phyloP scores from a whole-genome alignment of 1,284 basidiomycete genomes.

The Flammula alnicola region DNA sequence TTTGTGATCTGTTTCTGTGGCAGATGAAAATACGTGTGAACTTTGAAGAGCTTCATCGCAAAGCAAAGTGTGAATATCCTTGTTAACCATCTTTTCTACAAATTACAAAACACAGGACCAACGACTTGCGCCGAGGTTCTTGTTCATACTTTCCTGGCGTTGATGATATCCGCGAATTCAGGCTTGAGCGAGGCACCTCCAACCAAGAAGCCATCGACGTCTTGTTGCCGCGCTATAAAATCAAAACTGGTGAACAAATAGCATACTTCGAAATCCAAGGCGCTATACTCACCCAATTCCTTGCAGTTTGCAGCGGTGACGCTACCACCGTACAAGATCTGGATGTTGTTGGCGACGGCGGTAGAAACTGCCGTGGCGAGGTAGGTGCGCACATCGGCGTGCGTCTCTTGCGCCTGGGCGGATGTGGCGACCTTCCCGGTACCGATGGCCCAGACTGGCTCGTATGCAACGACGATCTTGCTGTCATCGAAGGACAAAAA shows the following conservation, averaged over 20 bases:
- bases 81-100: too few species aligned
- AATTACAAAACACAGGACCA: too few species aligned
- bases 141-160: slow-evolving; percentile 51
- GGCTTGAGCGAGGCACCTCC: slow-evolving; percentile 98
- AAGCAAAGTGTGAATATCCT: too few species aligned
- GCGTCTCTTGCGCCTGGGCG: slow-evolving; percentile 92
- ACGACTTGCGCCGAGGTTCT: too few species aligned
- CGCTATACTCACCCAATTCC: slow-evolving; percentile 71
- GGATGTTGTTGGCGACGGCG: slow-evolving; percentile 74
- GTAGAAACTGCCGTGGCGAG: slow-evolving; percentile 70
- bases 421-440: slow-evolving; percentile 95
- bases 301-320: slow-evolving; percentile 89
- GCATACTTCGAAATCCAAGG: neutral
- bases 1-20: too few species aligned
- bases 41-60: too few species aligned
- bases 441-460: slow-evolving; percentile 99
- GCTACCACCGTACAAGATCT: slow-evolving; percentile 96
- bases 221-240: slow-evolving; percentile 66
- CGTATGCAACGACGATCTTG: slow-evolving; percentile 94
- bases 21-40: too few species aligned
- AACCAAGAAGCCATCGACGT: slow-evolving; percentile 97
- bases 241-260: slow-evolving; percentile 7
- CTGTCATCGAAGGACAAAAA: too few species aligned
- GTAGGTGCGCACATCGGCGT: slow-evolving; percentile 84
- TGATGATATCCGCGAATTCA: slow-evolving; percentile 94